phyloP scores from a whole-genome alignment of 2,329 filamentous ascomycete genomes.

The Fusarium virguliforme region DNA sequence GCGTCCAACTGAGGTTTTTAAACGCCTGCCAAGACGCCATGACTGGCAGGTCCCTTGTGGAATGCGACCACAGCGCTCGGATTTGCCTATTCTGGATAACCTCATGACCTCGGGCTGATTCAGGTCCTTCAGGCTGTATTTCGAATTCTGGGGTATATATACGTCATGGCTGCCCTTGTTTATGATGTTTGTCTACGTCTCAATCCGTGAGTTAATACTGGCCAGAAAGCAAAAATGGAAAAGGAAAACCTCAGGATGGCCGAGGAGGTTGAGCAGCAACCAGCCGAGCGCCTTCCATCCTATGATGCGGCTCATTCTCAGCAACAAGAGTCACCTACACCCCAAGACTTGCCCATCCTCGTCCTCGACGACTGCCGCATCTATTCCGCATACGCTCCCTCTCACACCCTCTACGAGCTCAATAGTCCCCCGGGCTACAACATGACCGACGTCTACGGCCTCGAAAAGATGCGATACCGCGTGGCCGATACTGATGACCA shows the following conservation, averaged over 20 bases:
- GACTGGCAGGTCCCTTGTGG: not conserved
- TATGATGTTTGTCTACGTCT: not conserved
- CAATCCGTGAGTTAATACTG: not conserved
- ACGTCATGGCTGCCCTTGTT: not conserved
- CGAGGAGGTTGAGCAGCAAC: not conserved
- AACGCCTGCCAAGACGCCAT: slow-evolving; percentile 6
- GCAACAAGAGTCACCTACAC: slow-evolving; percentile 9
- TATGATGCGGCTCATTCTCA: slow-evolving; percentile 16
- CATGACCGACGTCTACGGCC: slow-evolving; percentile 34
- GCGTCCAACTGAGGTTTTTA: slow-evolving; percentile 4
- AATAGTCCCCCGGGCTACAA: slow-evolving; percentile 48
- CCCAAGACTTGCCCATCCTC: slow-evolving; percentile 38
- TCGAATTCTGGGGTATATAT: not conserved
- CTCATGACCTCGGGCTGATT: not conserved
- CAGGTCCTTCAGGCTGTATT: slow-evolving; percentile 1
- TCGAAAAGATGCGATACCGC: slow-evolving; percentile 51
- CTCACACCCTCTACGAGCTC: slow-evolving; percentile 47
- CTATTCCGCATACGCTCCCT: slow-evolving; percentile 40
- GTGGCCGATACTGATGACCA: slow-evolving; percentile 30
- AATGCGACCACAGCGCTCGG: slow-evolving; percentile 6
- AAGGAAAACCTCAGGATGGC: not conserved
- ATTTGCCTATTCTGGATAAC: not conserved
- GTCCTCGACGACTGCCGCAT: slow-evolving; percentile 45
- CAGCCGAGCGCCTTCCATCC: slow-evolving; percentile 17
- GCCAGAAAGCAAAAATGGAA: not conserved